Evolutionary conservation across 2,329 filamentous ascomycete species (phyloP), one percentile per base, ranked within the genome.

Genomic region (Fusarium odoratissimum): DNA sequence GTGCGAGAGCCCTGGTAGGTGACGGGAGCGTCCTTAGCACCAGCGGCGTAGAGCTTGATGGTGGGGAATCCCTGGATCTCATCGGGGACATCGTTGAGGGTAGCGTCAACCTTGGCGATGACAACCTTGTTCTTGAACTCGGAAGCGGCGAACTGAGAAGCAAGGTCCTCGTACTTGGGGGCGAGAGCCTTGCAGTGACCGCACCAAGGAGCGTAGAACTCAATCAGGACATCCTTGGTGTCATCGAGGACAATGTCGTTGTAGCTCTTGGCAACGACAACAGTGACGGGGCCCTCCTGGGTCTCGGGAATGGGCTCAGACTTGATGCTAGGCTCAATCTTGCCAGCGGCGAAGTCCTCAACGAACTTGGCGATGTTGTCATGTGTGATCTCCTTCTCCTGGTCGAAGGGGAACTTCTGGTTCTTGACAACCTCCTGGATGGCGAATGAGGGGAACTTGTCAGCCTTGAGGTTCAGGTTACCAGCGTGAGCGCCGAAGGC

Each of bases 141-240:
- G 86, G 92, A 87, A 90, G 90, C 84, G 90, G 90, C 87, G 86
- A 94, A 98, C 67, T 91, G 87, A 67, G 88, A 84, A 63, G 90
- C 96, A 67, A 99, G 93, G 83, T 98, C 94, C 73, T 99, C 96
- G 84, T 98, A 99, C 84, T 97, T 92, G 79, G 96, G 96, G 64
- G 96, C 95, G 71, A 99, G 92, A 84, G 91, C 95, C 91, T 98
- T 98, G 94, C 96, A 99, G 91, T 99, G 96, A 78, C 96, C 96
- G 83, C 96, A 99, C 96, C 96, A 99, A 74, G 96, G 96, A 67
- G 96, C 96, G 87, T 99, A 99, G 88, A 97, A 98, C 88, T 99
- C 96, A 74, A 99, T 86, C 76, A 99, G 90, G 67, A 99, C 96
- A 84, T 99, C 96, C 92, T 98, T 98, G 82, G 92, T 89, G 83